A percentile compares a stretch with the other conserved stretches of the same genome.
Evolutionary conservation across 148 eudicot species (phyloP).

Genomic region (Rhododendron molle): DNA sequence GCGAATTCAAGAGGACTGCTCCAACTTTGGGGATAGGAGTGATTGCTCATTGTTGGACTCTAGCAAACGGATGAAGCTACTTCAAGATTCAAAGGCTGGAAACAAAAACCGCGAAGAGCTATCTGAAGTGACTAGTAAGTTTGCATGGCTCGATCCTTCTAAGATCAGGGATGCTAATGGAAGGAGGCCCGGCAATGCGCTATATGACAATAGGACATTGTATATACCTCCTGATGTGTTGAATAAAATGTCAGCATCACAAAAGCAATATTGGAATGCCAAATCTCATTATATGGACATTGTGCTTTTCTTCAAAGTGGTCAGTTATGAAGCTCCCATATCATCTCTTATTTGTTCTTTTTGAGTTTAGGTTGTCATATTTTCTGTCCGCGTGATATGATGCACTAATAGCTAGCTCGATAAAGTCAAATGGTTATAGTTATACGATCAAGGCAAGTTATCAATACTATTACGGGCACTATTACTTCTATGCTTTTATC

Average conservation of each 20-base stretch:
- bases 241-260: slow-evolving; percentile 96
- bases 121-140: slow-evolving; percentile 57
- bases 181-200: slow-evolving; percentile 68
- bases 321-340: slow-evolving; percentile 29
- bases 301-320: slow-evolving; percentile 95
- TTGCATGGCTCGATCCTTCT: slow-evolving; percentile 91
- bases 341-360: neutral
- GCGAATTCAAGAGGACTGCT: slow-evolving; percentile 67
- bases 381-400: neutral
- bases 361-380: neutral
- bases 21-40: slow-evolving; percentile 25
- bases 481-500: neutral
- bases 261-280: slow-evolving; percentile 86
- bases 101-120: slow-evolving; percentile 25
- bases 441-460: neutral
- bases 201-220: slow-evolving; percentile 78
- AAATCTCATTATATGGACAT: slow-evolving; percentile 90
- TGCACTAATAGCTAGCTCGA: neutral
- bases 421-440: neutral
- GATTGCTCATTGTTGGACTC: slow-evolving; percentile 27
- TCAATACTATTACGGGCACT: neutral
- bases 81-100: slow-evolving; percentile 28
- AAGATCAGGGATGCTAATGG: slow-evolving; percentile 78
- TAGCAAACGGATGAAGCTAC: slow-evolving; percentile 57
- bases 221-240: slow-evolving; percentile 79